Evolutionary conservation across 1,284 basidiomycete genomes (phyloP).

Genomic region (Naganishia sp.): DNA sequence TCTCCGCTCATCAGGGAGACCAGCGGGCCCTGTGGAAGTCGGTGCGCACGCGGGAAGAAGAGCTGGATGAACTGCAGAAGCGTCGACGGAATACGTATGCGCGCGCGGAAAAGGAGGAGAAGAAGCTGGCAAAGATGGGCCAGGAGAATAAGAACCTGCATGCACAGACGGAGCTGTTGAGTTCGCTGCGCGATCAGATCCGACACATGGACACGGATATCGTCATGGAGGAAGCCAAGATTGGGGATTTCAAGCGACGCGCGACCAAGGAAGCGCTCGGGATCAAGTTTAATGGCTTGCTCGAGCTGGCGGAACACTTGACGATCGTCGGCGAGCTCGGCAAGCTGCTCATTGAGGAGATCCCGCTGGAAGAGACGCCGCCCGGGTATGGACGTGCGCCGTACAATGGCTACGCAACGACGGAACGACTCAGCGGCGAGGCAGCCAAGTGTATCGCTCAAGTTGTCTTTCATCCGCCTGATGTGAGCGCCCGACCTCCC

Average conservation of each 20-base stretch:
- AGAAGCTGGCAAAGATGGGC: constrained; percentile 86
- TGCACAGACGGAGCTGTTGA: constrained; percentile 73
- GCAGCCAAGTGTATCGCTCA: constrained; percentile 60
- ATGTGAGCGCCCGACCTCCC: constrained; percentile 36
- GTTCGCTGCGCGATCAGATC: constrained; percentile 75
- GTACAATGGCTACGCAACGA: constrained; percentile 65
- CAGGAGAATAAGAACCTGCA: constrained; percentile 84
- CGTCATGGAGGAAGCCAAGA: constrained; percentile 73
- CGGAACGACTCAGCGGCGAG: constrained; percentile 65
- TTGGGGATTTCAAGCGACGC: constrained; percentile 81
- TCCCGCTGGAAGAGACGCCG: constrained; percentile 74
- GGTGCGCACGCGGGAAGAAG: constrained; percentile 80
- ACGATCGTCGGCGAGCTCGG: constrained; percentile 79
- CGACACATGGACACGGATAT: constrained; percentile 78
- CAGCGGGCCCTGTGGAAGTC: constrained; percentile 63
- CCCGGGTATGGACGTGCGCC: constrained; percentile 75
- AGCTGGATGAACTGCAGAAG: constrained; percentile 72
- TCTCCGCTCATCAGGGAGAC: constrained; percentile 70
- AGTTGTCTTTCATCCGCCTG: constrained; percentile 57
- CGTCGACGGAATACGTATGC: constrained; percentile 66
- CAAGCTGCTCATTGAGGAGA: constrained; percentile 74
- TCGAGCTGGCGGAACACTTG: constrained; percentile 84
- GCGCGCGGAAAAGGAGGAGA: constrained; percentile 84
- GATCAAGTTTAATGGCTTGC: constrained; percentile 82
- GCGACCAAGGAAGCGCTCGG: constrained; percentile 67